Percentiles rank a stretch among this genome's conserved stretches.
phyloP scores from a whole-genome alignment of 192 early-diverging fungal species.

The Dispira parvispora region DNA sequence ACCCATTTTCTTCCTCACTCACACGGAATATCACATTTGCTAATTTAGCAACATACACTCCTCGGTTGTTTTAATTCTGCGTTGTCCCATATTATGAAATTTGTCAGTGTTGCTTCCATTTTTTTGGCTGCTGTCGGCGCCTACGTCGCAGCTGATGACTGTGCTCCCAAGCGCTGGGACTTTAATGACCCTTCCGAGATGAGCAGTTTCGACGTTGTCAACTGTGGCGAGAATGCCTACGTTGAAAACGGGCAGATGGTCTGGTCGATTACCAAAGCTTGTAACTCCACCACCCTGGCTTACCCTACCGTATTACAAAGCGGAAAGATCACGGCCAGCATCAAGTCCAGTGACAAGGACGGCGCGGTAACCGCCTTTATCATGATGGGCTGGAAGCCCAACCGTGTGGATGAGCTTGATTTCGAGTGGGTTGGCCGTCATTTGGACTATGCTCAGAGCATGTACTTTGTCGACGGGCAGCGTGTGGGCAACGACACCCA shows the following conservation, averaged over 20 bases:
- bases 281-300: slow-evolving; percentile 3
- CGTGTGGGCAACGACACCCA: not conserved
- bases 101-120: not conserved
- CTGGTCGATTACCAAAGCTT: slow-evolving; percentile 8
- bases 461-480: not conserved
- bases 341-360: slow-evolving; percentile 5
- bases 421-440: slow-evolving; percentile 8
- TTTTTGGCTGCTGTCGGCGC: slow-evolving; percentile 7
- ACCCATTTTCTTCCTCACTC: not conserved
- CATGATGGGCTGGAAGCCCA: slow-evolving; percentile 1
- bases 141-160: not conserved
- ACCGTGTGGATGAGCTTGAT: slow-evolving; percentile 5
- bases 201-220: not conserved
- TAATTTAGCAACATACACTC: not conserved
- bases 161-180: slow-evolving; percentile 7
- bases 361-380: slow-evolving; percentile 10
- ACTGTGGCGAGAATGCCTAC: slow-evolving; percentile 2
- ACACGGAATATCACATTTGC: not conserved
- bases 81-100: not conserved
- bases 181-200: slow-evolving; percentile 2
- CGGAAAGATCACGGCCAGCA: slow-evolving; percentile 8
- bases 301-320: not conserved
- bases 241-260: slow-evolving; percentile 11
- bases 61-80: too few relatives aligned
- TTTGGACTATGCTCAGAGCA: not conserved